Base-by-base conservation (phyloP, 768 basidiomycete genomes). In the Boletus subcaerulescens region DNA sequence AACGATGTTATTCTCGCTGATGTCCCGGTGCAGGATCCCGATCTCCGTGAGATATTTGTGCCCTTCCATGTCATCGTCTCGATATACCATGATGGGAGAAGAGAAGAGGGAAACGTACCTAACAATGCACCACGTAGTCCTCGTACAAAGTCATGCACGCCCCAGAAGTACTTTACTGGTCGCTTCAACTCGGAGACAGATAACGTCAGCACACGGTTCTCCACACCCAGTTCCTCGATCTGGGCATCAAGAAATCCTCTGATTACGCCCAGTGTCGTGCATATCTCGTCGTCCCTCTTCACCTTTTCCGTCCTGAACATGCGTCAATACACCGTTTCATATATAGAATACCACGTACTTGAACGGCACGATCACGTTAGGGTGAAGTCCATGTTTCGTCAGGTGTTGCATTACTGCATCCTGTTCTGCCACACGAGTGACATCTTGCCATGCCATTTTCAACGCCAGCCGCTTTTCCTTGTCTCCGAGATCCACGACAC, bases 1-100 rank as follows among this genome's bases (percentile, higher is more conserved):
- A 20, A 42, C 24, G 7, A 53, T 53, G 11, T 53, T 46, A 11
- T 53, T 45, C 39, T 46, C 52, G 38, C 32, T 47, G 32, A 53
- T 35, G 6, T 53, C 39, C 4, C 45, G 39, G 22, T 47, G 45
- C 39, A 41, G 8, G 6, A 53, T 47, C 13, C 52, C 45, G 10
- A 40, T 40, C 1, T n/a, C 24, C 22, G 45, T 52, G 1, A 46
- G 38, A 17, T 26, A 52, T 46, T 40, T 3, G 17, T 52, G 51
- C 5, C 44, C 44, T 52, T 36, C n/a, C 36, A 17, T 29, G 6
- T 13, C 8, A 7, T 38, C n/a, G 13, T 8, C 22, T 32, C 18
- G 17, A 9, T 3, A n/a, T 32, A 12, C 31, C 0, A n/a, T 24
- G 18, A 29, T 2, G 11, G 3, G 1, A 6, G 10, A 1, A n/a